These are phyloP conservation scores for Lactifluus volemus DNA, from an alignment of 768 basidiomycete species.

Conservation along the genomic window DNA sequence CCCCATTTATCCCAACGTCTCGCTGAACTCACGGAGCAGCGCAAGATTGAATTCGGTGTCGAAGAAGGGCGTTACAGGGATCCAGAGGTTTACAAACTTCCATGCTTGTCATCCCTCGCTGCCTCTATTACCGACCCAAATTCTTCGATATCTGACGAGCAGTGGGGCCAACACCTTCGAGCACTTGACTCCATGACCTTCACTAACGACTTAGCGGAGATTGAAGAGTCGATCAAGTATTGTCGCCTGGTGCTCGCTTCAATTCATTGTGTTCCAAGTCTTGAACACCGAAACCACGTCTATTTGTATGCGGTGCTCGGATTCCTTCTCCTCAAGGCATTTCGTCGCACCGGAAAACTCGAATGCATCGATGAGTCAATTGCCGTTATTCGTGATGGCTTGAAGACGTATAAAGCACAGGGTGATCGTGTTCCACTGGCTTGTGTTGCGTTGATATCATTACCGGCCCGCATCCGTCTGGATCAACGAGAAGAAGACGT, in stretches of 20 bases:
- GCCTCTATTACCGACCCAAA: background rate
- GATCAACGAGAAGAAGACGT: background rate
- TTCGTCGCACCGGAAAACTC: background rate
- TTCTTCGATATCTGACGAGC: background rate
- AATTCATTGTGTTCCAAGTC: background rate
- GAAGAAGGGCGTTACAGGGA: too few species aligned
- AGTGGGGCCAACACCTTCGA: background rate
- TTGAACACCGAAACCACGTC: too few species aligned
- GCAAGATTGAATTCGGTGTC: too few species aligned
- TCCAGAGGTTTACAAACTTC: too few species aligned
- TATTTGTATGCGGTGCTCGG: background rate
- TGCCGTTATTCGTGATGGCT: background rate
- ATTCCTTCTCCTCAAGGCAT: background rate
- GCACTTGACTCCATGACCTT: background rate
- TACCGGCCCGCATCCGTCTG: too few species aligned
- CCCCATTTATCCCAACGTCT: background rate
- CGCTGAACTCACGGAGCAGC: background rate
- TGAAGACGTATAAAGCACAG: too few species aligned
- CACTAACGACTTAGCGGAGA: background rate
- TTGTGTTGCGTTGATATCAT: background rate
- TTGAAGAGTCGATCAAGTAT: background rate
- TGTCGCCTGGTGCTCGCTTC: background rate
- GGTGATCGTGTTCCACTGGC: too few species aligned
- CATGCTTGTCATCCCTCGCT: background rate
- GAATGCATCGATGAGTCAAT: background rate